Base-by-base conservation (phyloP, 2,329 filamentous ascomycete genomes). In the Pleomassaria siparia region DNA sequence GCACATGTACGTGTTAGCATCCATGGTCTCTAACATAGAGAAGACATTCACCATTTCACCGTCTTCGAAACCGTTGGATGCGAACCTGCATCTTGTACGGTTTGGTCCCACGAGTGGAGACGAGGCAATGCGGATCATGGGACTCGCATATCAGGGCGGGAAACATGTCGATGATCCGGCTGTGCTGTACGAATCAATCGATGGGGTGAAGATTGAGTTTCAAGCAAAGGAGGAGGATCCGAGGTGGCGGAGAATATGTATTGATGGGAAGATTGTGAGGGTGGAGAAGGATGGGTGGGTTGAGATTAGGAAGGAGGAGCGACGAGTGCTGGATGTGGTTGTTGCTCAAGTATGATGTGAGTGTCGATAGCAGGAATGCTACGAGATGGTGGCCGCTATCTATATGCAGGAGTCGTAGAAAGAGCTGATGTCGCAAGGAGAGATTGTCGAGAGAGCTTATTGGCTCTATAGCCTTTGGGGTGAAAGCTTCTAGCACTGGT, bases 191-290 rank as follows among this genome's bases (percentile, higher is more conserved):
- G 81, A 87, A 15, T 79, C 82, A 44, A 78, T 94, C 6, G 81
- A 87, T 2, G 81, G 81, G 43, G 56, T 96, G 15, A 77, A 73
- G 48, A 83, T 96, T 39, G 78, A 81, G 13, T 84, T 89, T 28
- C 53, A 74, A 1, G 63, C 58, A 0, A 37, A 45, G 7, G 88
- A 94, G 61, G 75, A 81, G 13, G 83, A 89, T n/a, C 76, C 75
- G 1, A 76, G 84, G 43, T 96, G 91, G 91, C 79, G 92, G 51
- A 83, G 91, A 62, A 81, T 95, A 12, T 97, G 92, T 67, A 78
- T 97, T n/a, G 92, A 97, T 69, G 92, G 92, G 2, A 90, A 87
- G 44, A 95, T 95, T 60, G 82, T 96, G 2, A 80, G 82, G 49
- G 74, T 96, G 1, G 86, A 87, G 16, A 68, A 76, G 43, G 84